Conservation (phyloP, 2,329 filamentous ascomycete species). For the Verticillium alfalfae region DNA sequence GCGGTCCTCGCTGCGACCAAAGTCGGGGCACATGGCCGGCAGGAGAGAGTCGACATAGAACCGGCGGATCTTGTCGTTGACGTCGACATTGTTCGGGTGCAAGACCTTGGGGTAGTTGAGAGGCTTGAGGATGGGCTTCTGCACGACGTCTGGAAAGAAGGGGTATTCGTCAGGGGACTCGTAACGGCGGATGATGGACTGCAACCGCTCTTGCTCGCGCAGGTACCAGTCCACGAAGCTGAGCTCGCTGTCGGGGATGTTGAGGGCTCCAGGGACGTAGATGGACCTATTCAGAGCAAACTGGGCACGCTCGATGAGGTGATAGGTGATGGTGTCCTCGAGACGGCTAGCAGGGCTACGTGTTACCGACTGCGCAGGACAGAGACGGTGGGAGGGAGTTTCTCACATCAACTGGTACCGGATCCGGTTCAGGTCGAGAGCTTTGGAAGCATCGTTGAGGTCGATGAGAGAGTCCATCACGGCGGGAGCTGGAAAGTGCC, state of each 20-base stretch:
- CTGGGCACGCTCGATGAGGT: slow-evolving; percentile 95
- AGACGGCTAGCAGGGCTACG: slow-evolving; percentile 59
- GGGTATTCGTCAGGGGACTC: slow-evolving; percentile 96
- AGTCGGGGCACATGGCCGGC: slow-evolving; percentile 74
- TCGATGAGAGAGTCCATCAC: slow-evolving; percentile 88
- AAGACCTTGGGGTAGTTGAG: slow-evolving; percentile 85
- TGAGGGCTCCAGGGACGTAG: slow-evolving; percentile 75
- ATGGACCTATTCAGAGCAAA: slow-evolving; percentile 89
- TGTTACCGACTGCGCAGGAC: not conserved
- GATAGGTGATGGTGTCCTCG: slow-evolving; percentile 96
- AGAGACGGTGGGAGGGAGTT: not conserved
- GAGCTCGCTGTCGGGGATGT: slow-evolving; percentile 65
- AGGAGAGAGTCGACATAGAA: slow-evolving; percentile 82
- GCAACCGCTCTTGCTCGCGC: slow-evolving; percentile 79
- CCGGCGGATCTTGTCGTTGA: slow-evolving; percentile 80
- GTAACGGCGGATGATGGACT: slow-evolving; percentile 90
- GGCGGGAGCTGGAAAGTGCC: not conserved
- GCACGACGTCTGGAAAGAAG: slow-evolving; percentile 82
- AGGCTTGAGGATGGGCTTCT: slow-evolving; percentile 77
- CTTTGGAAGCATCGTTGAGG: slow-evolving; percentile 76
- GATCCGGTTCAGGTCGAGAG: slow-evolving; percentile 85
- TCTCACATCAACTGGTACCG: slow-evolving; percentile 86
- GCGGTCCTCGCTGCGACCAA: slow-evolving; percentile 64
- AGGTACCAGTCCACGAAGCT: slow-evolving; percentile 95
- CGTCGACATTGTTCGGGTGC: slow-evolving; percentile 82